Percentiles rank a stretch among this genome's conserved stretches.
Evolutionary conservation across 441 rosid species (phyloP).

Genomic region (Hura crepitans): DNA sequence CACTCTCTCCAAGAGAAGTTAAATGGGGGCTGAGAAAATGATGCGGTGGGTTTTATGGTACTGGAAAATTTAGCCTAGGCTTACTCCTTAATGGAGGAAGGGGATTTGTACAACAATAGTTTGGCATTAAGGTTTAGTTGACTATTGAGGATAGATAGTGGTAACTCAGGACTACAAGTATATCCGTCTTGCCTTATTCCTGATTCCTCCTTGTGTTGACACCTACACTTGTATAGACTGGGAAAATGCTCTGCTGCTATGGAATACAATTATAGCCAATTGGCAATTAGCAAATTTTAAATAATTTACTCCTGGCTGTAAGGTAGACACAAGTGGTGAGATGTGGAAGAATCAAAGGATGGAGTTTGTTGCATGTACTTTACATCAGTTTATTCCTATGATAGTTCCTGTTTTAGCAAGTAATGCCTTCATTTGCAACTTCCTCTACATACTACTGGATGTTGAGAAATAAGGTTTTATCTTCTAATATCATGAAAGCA

Average conservation of each 20-base stretch:
- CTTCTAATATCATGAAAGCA: slow-evolving; percentile 22
- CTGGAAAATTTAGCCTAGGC: no score
- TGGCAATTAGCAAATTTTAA: background rate
- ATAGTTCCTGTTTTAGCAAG: background rate
- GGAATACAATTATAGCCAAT: background rate
- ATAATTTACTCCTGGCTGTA: no score
- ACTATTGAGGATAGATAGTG: background rate
- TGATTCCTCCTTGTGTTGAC: no score
- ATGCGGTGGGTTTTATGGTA: background rate
- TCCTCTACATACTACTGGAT: background rate
- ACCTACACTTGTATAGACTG: background rate
- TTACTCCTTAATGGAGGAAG: no score
- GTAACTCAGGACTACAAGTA: background rate
- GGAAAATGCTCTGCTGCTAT: background rate
- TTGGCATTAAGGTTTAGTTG: background rate
- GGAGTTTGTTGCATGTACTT: background rate
- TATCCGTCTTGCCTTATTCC: no score
- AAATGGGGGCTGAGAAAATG: no score
- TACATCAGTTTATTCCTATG: background rate
- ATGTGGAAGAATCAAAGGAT: no score
- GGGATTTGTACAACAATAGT: no score
- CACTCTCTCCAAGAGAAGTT: background rate
- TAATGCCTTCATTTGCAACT: background rate
- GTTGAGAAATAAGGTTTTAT: background rate
- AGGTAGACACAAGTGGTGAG: no score